Base-by-base conservation (phyloP, 75 land plant genomes). In the Pinus taeda region DNA sequence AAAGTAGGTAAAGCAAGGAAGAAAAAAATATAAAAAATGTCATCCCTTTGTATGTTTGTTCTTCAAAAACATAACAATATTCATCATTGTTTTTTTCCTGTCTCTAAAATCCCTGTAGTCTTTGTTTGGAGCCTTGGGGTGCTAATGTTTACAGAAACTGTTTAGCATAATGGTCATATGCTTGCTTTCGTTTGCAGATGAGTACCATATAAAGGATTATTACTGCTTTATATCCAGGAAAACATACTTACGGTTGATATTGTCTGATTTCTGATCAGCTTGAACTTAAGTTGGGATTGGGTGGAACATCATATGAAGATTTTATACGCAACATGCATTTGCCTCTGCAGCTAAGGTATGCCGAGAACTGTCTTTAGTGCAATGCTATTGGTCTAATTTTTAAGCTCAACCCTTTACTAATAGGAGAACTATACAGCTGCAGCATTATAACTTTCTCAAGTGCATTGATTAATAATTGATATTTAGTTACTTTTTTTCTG, bases 281-380 rank as follows among this genome's bases (percentile, higher is more conserved):
- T 81, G 98, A 96, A 83, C 89, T 96, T 63, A 96, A 87, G 75
- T 63, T 96, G 83, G 98, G 98, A 26, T 0, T 96, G 33, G 98
- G 98, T 55, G 98, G 98, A 72, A 93, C 98, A 75, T 86, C 95
- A 30, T 96, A 96, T 79, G 88, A 81, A 77, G 98, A 96, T 88
- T 96, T 96, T 59, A 96, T 96, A 17, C 86, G 80, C 21, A 92
- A 81, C 63, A 77, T 94, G 91, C 97, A 96, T 77, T 78, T 96
- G 6, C 98, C 98, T 1, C 79, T 87, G 87, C 98, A 96, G 67
- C 77, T 96, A 57, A 96, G 98, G 98, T 95, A 18, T n/a, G 85
- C 30, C 59, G 55, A 22, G 37, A 33, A 1, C 58, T 39, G 26
- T 49, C 12, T 9, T 49, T 49, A 49, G 55, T 49, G 11, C 55